These are phyloP conservation scores for Physcomitrium patens DNA, from an alignment of 225 moss, liverwort and hornwort species.

Conservation along the genomic window DNA sequence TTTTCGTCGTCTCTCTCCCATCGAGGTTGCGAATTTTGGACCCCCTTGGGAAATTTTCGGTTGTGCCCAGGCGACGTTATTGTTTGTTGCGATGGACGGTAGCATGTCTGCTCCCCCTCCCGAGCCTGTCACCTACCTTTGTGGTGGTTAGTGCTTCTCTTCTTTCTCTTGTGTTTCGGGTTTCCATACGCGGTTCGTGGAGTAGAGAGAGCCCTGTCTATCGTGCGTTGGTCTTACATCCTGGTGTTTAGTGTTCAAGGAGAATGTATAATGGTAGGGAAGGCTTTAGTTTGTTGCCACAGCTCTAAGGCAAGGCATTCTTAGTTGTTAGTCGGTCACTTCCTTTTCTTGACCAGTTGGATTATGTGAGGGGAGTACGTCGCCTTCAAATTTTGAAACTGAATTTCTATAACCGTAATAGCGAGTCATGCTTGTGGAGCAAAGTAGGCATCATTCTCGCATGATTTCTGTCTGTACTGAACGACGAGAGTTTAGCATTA, in stretches of 20 bases:
- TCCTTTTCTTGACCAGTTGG: not conserved
- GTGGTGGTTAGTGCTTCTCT: constrained; percentile 41
- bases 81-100: constrained; percentile 44
- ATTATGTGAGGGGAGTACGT: too few relatives aligned
- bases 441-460: too few relatives aligned
- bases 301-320: not conserved
- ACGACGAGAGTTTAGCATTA: too few relatives aligned
- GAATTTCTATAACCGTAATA: too few relatives aligned
- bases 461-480: too few relatives aligned
- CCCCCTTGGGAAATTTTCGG: too few relatives aligned
- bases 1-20: not conserved
- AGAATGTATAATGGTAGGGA: too few relatives aligned
- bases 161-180: not conserved
- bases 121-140: constrained; percentile 58
- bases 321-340: not conserved
- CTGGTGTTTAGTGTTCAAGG: too few relatives aligned
- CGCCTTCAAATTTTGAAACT: too few relatives aligned
- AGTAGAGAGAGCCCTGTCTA: not conserved
- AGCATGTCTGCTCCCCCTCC: constrained; percentile 36
- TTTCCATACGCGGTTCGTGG: not conserved
- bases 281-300: not conserved
- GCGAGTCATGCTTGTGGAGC: too few relatives aligned
- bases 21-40: not conserved
- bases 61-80: not conserved
- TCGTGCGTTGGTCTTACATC: too few relatives aligned